Evolutionary conservation across 441 rosid genomes (phyloP), one percentile per base, ranked within the genome.

Genomic region (Eruca vesicaria): DNA sequence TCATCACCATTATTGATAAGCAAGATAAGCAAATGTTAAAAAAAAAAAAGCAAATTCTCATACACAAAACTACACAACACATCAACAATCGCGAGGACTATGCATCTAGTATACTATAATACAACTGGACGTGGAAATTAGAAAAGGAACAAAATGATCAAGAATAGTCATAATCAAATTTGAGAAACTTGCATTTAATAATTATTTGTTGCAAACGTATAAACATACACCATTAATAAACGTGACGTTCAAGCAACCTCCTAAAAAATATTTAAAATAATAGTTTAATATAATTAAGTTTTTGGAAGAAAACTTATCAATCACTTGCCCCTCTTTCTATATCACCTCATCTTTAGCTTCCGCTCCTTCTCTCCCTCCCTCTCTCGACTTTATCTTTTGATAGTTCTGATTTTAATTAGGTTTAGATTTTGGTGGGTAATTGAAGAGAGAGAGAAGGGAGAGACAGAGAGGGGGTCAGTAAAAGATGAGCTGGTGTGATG

Each of bases 161-260:
- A 66, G 26, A 59, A 36, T 57, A 59, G 63, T 78, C 81, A 62
- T 63, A 56, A 64, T 78, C 63, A 43, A 68, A 52, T 67, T 31
- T 29, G 32, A 23, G 55, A 55, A 63, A 31, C 43, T 6, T 23
- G 36, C 20, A 62, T 33, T 63, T 63, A 50, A 52, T 28, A 67
- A 69, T 69, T 73, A 75, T 82, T 7, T 55, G 41, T 70, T 76
- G 74, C 69, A 73, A 80, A 9, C 85, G 81, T 77, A 75, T 80
- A 73, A 72, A 86, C 77, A 61, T 48, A 71, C 74, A 84, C 57
- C 75, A 81, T 61, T 81, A 38, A 84, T 77, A 75, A 75, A 84
- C 98, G 87, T 90, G 89, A 77, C 87, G 83, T 89, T 82, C 96
- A 92, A 86, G 99, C 63, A 89, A 88, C 75, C 85, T 1, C 62